Evolutionary conservation across 2,329 filamentous ascomycete species (phyloP), one percentile per base, ranked within the genome.

Genomic region (Verticillium albo-atrum): DNA sequence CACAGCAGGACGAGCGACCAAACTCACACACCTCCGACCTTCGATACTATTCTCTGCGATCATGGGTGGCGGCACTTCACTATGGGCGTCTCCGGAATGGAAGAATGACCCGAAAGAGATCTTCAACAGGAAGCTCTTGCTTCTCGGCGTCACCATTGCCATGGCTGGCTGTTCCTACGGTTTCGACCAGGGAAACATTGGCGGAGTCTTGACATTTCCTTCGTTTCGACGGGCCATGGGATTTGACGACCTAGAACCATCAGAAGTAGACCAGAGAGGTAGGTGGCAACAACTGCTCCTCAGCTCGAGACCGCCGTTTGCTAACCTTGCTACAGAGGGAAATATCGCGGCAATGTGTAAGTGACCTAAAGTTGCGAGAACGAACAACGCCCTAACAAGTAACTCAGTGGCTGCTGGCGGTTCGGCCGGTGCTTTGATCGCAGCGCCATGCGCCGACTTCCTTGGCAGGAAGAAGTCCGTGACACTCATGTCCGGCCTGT

Each of bases 151-250:
- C 15, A 70, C 72, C 0, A 70, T 74, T 23, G 69, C 71, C 7
- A 71, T 73, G 62, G 74, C 72, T 3, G 74, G 74, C 6, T 75
- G 72, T 42, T 68, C 71, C 5, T 75, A 76, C 63, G 74, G 73
- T 20, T 75, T 75, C 37, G 74, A 76, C 54, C 70, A 72, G 47
- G 73, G 73, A 20, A 75, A 75, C 50, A 76, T 76, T 34, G 73
- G 73, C 1, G 74, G 74, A 3, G 70, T 74, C 28, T 58, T 75
- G 50, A 75, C 71, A 1, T 67, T 76, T 5, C 66, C 70, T 1
- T 71, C 71, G 5, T 75, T 76, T 62, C 63, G 68, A 32, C 67
- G 65, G 59, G 70, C 74, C 0, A 75, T 76, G 59, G 74, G 74
- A 0, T 58, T 74, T 17, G 69, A 69, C 50, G 60, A 64, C 9